Evolutionary conservation across 1,284 basidiomycete genomes (phyloP), one percentile per base, ranked within the genome.

Genomic region (Trichosporon coremiiforme): DNA sequence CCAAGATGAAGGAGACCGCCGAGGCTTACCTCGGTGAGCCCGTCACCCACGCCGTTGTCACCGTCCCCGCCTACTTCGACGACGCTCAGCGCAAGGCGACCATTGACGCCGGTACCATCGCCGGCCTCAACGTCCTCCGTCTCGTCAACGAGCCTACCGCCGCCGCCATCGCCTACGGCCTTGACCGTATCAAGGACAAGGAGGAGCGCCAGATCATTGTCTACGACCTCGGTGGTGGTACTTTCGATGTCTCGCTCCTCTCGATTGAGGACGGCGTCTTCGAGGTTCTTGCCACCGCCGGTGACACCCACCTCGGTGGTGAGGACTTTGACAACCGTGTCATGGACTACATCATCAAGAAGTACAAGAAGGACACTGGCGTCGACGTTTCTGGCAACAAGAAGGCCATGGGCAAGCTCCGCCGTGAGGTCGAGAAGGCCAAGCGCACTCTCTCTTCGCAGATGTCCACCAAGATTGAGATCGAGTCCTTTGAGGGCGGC

Each of bases 91-190:
- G 96, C 75, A 95, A 97, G 86, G 96, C 97, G 15, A 99, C 96
- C 74, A 98, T 98, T 86, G 91, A 98, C 77, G 95, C 97, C 68
- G 96, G 96, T 84, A 90, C 93, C 80, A 98, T 98, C 78, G 94
- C 97, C 64, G 95, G 96, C 80, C 89, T 99, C 36, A 94, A 97
- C 55, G 95, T 99, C 64, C 90, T 98, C 71, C 94, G 95, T 82
- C 94, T 98, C 76, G 98, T 99, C 86, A 98, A 98, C 85, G 97
- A 99, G 86, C 96, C 96, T 35, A 98, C 97, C 50, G 96, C 97
- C 68, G 96, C 95, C 68, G 96, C 96, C 57, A 90, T 99, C 70
- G 97, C 97, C 2, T 99, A 99, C 84, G 96, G 95, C 85, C 89
- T 96, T 47, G 94, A 98, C 83, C 90, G 83, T 77, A 33, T 45